phyloP scores from a whole-genome alignment of 441 rosid species.

The Adansonia madagascariensis region DNA sequence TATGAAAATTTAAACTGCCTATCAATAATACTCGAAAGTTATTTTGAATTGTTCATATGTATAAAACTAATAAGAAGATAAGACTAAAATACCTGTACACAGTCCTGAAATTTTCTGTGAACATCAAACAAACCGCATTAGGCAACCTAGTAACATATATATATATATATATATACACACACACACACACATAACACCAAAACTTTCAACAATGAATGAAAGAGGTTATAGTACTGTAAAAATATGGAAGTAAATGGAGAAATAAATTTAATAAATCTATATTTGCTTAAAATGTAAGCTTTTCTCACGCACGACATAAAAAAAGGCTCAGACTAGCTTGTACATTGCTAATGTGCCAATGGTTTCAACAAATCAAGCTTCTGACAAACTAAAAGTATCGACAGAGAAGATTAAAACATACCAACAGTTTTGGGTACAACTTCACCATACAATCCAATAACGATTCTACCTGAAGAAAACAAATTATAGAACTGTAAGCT shows the following conservation, averaged over 20 bases:
- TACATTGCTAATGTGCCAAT: background rate
- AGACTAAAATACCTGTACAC: too few relatives aligned
- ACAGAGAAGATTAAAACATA: constrained; percentile 19
- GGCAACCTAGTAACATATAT: too few relatives aligned
- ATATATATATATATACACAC: too few relatives aligned
- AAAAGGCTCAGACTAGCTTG: background rate
- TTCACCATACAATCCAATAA: constrained; percentile 84
- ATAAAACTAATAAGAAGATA: too few relatives aligned
- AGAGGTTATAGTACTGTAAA: background rate
- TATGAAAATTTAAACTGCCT: background rate
- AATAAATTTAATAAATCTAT: background rate
- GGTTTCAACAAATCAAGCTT: constrained; percentile 11
- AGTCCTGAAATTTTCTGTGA: too few relatives aligned
- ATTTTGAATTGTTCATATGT: too few relatives aligned
- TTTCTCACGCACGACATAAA: background rate
- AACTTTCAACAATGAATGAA: background rate
- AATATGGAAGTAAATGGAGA: background rate
- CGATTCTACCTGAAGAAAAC: constrained; percentile 77
- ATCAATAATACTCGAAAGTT: too few relatives aligned
- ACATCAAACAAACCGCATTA: too few relatives aligned
- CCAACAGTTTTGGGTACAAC: constrained; percentile 57
- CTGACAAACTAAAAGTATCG: background rate
- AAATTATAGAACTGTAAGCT: background rate
- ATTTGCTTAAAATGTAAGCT: background rate
- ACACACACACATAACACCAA: too few relatives aligned